Conservation (phyloP, 345 rosid species). For the Hibiscus trionum region DNA sequence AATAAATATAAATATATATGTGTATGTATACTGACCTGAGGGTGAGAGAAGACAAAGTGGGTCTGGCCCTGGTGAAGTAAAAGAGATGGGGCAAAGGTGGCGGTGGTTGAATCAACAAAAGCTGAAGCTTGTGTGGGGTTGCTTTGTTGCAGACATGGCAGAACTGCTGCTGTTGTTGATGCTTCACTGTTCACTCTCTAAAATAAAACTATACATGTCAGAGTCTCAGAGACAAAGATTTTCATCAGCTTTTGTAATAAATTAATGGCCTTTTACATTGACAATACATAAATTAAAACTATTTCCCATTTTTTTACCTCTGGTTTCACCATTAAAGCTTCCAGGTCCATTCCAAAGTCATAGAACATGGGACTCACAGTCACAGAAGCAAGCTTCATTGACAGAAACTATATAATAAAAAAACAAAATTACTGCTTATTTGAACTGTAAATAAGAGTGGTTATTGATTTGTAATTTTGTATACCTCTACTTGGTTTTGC, state of each 20-base stretch:
- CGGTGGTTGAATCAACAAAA: constrained; percentile 6
- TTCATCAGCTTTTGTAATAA: constrained; percentile 19
- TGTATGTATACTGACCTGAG: neutral
- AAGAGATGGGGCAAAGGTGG: constrained; percentile 18
- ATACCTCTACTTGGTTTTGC: constrained; percentile 72
- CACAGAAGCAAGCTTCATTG: constrained; percentile 65
- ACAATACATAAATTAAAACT: neutral
- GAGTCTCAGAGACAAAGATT: constrained; percentile 23
- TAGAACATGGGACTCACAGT: constrained; percentile 39
- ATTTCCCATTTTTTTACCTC: constrained; percentile 29
- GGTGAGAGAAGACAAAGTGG: neutral
- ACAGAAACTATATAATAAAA: constrained; percentile 40
- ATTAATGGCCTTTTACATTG: neutral
- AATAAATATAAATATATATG: neutral
- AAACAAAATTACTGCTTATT: too few species aligned
- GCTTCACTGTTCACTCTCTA: constrained; percentile 25
- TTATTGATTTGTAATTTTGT: too few species aligned
- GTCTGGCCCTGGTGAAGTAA: constrained; percentile 30
- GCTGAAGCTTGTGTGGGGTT: constrained; percentile 3
- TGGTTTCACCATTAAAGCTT: constrained; percentile 37
- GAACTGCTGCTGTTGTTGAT: neutral
- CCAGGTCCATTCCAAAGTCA: constrained; percentile 50
- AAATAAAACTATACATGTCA: constrained; percentile 9
- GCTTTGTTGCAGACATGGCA: neutral
- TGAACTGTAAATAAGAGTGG: too few species aligned